Percentiles rank a stretch among this genome's conserved stretches.
Conservation (phyloP, 1,284 basidiomycete species). For the Mycosarcoma mackinlayi region DNA sequence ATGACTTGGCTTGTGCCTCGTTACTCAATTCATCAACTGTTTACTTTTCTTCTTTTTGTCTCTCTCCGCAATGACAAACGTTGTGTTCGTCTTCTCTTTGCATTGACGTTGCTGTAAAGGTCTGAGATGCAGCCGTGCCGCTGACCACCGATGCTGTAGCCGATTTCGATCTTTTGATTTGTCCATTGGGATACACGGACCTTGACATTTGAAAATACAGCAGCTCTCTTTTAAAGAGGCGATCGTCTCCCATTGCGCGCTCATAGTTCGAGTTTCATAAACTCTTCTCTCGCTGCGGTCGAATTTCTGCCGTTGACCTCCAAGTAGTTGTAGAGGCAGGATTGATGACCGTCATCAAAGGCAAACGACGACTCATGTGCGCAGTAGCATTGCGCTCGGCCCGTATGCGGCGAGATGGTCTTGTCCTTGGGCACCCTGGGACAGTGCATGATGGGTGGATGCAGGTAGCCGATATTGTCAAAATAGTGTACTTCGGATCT, state of each 20-base stretch:
- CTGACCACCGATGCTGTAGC: no score
- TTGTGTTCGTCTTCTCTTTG: not conserved
- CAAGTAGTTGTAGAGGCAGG: conserved; percentile 36
- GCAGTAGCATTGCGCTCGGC: conserved; percentile 32
- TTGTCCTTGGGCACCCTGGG: conserved; percentile 27
- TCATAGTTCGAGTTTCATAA: conserved; percentile 17
- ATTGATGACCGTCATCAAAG: conserved; percentile 30
- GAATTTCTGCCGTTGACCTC: conserved; percentile 32
- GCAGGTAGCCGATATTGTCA: conserved; percentile 64
- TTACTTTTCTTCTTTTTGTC: not conserved
- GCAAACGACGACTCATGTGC: conserved; percentile 37
- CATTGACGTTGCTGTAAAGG: no score
- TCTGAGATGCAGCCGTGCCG: no score
- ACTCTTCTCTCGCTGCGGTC: conserved; percentile 10
- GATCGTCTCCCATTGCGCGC: no score
- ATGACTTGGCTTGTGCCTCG: no score
- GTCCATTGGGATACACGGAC: no score
- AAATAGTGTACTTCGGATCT: conserved; percentile 56
- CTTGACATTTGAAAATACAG: conserved; percentile 6
- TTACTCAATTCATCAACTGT: no score
- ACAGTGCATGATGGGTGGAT: conserved; percentile 60
- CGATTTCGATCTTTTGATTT: no score
- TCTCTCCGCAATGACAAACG: conserved; percentile 2
- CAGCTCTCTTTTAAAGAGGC: no score
- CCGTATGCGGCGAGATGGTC: conserved; percentile 25